Evolutionary conservation across 306 rosid genomes (phyloP).

Genomic region (Fragaria iinumae): DNA sequence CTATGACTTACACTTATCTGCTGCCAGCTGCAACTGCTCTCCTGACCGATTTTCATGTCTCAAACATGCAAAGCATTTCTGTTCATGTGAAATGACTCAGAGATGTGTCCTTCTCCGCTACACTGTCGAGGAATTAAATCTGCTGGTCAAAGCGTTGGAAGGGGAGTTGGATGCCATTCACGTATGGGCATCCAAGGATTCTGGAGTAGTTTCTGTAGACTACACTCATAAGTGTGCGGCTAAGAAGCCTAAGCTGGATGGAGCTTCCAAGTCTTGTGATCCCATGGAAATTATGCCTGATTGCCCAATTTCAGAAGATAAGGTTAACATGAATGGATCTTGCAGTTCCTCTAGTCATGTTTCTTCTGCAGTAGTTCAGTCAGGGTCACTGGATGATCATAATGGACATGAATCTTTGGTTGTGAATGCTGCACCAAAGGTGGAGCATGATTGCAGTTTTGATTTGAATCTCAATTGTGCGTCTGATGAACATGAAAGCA

Average conservation of each 20-base stretch:
- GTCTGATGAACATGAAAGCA: constrained; percentile 43
- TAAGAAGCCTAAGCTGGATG: constrained; percentile 32
- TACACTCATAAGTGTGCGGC: constrained; percentile 22
- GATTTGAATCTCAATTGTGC: constrained; percentile 56
- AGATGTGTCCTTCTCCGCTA: constrained; percentile 60
- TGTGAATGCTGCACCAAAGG: constrained; percentile 35
- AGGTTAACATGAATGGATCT: constrained; percentile 40
- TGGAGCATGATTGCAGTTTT: constrained; percentile 34
- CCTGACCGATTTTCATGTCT: constrained; percentile 78
- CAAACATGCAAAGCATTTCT: constrained; percentile 57
- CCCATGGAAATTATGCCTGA: constrained; percentile 35
- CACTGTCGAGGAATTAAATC: constrained; percentile 49
- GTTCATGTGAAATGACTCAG: constrained; percentile 57
- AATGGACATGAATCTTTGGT: constrained; percentile 27
- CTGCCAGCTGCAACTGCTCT: constrained; percentile 74
- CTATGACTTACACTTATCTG: constrained; percentile 84
- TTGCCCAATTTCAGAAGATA: constrained; percentile 40
- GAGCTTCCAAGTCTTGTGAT: constrained; percentile 25
- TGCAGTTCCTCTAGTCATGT: constrained; percentile 45
- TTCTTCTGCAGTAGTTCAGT: constrained; percentile 63
- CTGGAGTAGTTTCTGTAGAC: constrained; percentile 36
- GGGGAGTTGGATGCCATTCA: constrained; percentile 48
- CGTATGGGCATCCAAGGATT: constrained; percentile 39
- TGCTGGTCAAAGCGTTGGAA: constrained; percentile 65
- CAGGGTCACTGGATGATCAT: constrained; percentile 52